A percentile compares a stretch with the other conserved stretches of the same genome.
Evolutionary conservation across 495 filamentous ascomycete species (phyloP).

Genomic region (Tuber umbilicatum): DNA sequence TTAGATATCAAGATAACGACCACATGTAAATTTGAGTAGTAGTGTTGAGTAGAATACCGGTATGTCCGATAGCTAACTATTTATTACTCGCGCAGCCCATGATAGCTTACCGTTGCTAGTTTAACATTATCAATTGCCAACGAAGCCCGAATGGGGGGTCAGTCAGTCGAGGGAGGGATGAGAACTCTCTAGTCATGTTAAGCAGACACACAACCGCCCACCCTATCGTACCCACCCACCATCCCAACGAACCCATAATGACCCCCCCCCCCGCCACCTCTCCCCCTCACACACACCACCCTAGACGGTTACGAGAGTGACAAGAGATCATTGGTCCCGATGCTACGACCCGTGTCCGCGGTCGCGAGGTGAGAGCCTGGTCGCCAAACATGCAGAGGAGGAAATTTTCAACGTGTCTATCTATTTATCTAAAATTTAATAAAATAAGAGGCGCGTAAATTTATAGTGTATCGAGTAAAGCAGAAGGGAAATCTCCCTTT

Average conservation of each 20-base stretch:
- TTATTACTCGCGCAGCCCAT: no score
- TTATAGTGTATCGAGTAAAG: slow-evolving; percentile 10
- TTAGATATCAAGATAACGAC: background rate
- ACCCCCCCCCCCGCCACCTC: background rate
- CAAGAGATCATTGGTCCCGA: slow-evolving; percentile 32
- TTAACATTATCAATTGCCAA: background rate
- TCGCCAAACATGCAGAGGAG: slow-evolving; percentile 31
- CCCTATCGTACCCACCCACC: background rate
- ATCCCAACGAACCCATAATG: background rate
- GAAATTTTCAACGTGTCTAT: slow-evolving; percentile 26
- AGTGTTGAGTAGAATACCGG: no score
- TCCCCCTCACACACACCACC: slow-evolving; percentile 9
- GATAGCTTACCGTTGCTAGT: background rate
- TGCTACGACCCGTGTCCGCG: slow-evolving; percentile 37
- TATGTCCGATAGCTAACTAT: background rate
- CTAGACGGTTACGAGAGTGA: slow-evolving; percentile 19
- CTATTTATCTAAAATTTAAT: slow-evolving; percentile 21
- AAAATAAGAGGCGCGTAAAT: slow-evolving; percentile 36
- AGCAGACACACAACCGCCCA: background rate
- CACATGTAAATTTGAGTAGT: background rate
- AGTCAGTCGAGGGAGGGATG: background rate
- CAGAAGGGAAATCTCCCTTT: slow-evolving; percentile 21
- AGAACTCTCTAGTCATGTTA: background rate
- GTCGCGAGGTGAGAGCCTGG: slow-evolving; percentile 37
- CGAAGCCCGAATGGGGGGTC: background rate